Evolutionary conservation across 768 basidiomycete species (phyloP), one percentile per base, ranked within the genome.

Genomic region (Suillus clintonianus): DNA sequence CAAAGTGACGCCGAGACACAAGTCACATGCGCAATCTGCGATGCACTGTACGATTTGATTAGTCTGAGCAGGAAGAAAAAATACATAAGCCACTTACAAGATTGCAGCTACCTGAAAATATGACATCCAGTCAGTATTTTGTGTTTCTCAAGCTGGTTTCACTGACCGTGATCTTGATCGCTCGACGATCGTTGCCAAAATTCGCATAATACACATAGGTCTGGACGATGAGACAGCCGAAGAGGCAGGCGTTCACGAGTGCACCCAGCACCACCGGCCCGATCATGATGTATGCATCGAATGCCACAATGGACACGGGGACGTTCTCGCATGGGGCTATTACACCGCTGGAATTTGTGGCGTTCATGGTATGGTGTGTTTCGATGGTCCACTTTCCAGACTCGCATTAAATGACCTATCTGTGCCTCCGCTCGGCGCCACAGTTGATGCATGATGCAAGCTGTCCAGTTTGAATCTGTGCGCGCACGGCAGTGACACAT

Each of bases 201-300:
- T 69, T 73, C 13, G 64, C 67, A 70, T 64, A 73, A 61, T 72
- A 74, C 55, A 73, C 55, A 62, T 64, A 70, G 13, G 67, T 68
- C 61, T 73, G 72, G 37, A 74, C 64, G 39, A 74, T 51, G 54
- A 56, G 60, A 37, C 72, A 68, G 55, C 72, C 72, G 3, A 74
- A 60, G 60, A 73, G 51, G 53, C 68, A 37, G 17, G 73, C 70
- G 50, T 70, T 67, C 50, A 70, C 45, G 47, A 74, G 60, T 13
- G 64, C 62, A 39, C 71, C 69, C 27, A 72, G 24, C 36, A 62
- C 59, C 30, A 74, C 59, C 8, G 71, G 72, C 50, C 72, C 72
- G 58, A 65, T 70, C 69, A 72, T 36, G n/a, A 24, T 2, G 32
- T 61, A 39, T 24, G 24, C 36, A 36, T 48, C 7, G 34, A 61